phyloP scores from a whole-genome alignment of 306 rosid species.

The Trichosanthes cucumerina region DNA sequence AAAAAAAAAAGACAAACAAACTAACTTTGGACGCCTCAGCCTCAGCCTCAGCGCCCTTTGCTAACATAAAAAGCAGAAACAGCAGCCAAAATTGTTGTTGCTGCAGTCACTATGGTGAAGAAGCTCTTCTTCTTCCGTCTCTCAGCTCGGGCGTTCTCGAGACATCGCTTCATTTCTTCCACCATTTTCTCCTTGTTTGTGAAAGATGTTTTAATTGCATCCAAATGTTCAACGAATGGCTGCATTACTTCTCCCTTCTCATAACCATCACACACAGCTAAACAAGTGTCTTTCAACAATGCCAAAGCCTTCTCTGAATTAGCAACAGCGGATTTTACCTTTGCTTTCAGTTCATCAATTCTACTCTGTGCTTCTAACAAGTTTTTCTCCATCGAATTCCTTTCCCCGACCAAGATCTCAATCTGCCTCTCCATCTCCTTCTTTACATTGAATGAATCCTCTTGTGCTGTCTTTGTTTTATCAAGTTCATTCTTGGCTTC shows the following conservation, averaged over 20 bases:
- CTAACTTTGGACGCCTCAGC: background rate
- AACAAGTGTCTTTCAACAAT: constrained; percentile 51
- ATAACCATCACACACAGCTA: constrained; percentile 14
- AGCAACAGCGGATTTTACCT: constrained; percentile 24
- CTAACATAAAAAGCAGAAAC: constrained; percentile 54
- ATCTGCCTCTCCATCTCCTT: constrained; percentile 22
- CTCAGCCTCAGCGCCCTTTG: constrained; percentile 40
- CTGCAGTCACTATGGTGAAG: constrained; percentile 55
- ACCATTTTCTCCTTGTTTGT: constrained; percentile 40
- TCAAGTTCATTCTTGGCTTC: constrained; percentile 25
- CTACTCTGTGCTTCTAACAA: constrained; percentile 21
- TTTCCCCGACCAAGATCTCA: constrained; percentile 33
- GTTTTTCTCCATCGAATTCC: constrained; percentile 21
- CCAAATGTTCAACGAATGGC: constrained; percentile 36
- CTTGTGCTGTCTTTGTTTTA: constrained; percentile 16
- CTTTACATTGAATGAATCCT: constrained; percentile 21
- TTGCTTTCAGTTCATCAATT: constrained; percentile 29
- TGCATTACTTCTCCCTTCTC: constrained; percentile 25
- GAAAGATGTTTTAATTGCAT: constrained; percentile 58
- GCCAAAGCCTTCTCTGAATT: constrained; percentile 31
- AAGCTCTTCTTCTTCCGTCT: constrained; percentile 46
- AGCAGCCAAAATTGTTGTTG: constrained; percentile 54
- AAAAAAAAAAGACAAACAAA: background rate
- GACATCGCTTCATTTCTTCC: constrained; percentile 44
- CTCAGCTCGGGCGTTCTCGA: constrained; percentile 23